Percentiles rank a stretch among this genome's conserved stretches.
Evolutionary conservation across 2,329 filamentous ascomycete genomes (phyloP).

Genomic region (Thielaviopsis ethacetica): DNA sequence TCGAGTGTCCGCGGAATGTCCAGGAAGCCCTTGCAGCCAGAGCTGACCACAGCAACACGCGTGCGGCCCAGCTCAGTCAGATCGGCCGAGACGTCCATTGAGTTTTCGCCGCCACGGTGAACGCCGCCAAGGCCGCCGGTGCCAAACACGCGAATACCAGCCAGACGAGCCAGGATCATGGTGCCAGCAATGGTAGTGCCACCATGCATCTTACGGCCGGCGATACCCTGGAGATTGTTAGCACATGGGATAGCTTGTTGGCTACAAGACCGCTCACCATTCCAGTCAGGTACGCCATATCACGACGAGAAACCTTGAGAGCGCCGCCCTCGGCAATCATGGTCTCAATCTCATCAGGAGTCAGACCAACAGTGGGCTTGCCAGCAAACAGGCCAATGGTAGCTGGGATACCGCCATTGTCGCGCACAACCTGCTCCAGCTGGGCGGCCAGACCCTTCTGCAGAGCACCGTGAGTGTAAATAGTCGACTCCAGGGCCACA

Average conservation of each 20-base stretch:
- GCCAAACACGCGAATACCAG: slow-evolving; percentile 83
- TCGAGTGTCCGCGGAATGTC: slow-evolving; percentile 85
- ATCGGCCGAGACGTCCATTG: slow-evolving; percentile 90
- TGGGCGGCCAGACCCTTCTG: slow-evolving; percentile 59
- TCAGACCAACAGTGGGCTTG: slow-evolving; percentile 64
- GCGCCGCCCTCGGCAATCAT: slow-evolving; percentile 54
- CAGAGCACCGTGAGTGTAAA: slow-evolving; percentile 87
- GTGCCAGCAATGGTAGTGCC: slow-evolving; percentile 90
- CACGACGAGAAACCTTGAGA: slow-evolving; percentile 72
- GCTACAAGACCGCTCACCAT: slow-evolving; percentile 34
- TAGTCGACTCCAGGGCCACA: slow-evolving; percentile 86
- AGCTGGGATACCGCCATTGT: slow-evolving; percentile 69
- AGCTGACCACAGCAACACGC: slow-evolving; percentile 72
- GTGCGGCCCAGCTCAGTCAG: slow-evolving; percentile 85
- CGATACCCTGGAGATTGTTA: slow-evolving; percentile 32
- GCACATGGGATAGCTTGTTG: background rate
- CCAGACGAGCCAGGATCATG: slow-evolving; percentile 73
- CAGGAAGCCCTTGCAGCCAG: slow-evolving; percentile 90
- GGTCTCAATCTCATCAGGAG: slow-evolving; percentile 51
- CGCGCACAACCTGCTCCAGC: slow-evolving; percentile 67
- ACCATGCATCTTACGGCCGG: slow-evolving; percentile 57
- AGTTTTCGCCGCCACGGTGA: slow-evolving; percentile 70
- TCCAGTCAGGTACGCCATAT: slow-evolving; percentile 68
- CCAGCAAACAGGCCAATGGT: slow-evolving; percentile 82
- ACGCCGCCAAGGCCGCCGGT: slow-evolving; percentile 92